Percentiles rank a stretch among this genome's conserved stretches.
These are phyloP conservation scores for Plasmopara viticola DNA, from an alignment of 352 stramenopile species.

Conservation along the genomic window DNA sequence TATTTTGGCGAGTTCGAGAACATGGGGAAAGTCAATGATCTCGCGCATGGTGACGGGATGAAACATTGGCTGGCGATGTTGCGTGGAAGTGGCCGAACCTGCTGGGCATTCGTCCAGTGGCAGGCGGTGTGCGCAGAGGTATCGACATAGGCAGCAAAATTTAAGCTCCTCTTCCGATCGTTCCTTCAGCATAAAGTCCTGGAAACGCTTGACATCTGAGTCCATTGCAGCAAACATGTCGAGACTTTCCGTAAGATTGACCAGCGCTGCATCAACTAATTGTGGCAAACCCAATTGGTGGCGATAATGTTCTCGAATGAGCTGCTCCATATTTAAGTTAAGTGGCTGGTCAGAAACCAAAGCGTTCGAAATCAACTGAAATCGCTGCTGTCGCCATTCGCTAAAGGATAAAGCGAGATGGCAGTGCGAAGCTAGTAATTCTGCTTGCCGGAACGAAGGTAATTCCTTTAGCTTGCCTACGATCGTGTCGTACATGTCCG, in stretches of 20 bases:
- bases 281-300: constrained; percentile 49
- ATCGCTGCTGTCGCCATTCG: constrained; percentile 31
- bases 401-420: constrained; percentile 42
- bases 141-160: constrained; percentile 55
- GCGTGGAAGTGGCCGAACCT: constrained; percentile 6
- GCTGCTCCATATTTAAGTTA: constrained; percentile 28
- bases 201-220: constrained; percentile 52
- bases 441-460: constrained; percentile 8
- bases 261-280: constrained; percentile 44
- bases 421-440: constrained; percentile 29
- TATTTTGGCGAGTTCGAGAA: constrained; percentile 31
- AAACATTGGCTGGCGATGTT: constrained; percentile 40
- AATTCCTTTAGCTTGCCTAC: constrained; percentile 43
- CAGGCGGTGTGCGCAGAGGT: constrained; percentile 23
- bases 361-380: constrained; percentile 19
- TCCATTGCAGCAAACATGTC: constrained; percentile 37
- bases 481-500: constrained; percentile 61
- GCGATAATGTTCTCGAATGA: constrained; percentile 58
- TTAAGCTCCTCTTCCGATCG: constrained; percentile 48
- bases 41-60: constrained; percentile 49
- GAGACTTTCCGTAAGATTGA: constrained; percentile 24
- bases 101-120: constrained; percentile 11
- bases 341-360: constrained; percentile 14
- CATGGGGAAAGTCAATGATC: constrained; percentile 38
- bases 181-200: constrained; percentile 43